A percentile compares a stretch with the other conserved stretches of the same genome.
Evolutionary conservation across 192 early-diverging fungal species (phyloP).

Genomic region (Helicostylum pulchrum): DNA sequence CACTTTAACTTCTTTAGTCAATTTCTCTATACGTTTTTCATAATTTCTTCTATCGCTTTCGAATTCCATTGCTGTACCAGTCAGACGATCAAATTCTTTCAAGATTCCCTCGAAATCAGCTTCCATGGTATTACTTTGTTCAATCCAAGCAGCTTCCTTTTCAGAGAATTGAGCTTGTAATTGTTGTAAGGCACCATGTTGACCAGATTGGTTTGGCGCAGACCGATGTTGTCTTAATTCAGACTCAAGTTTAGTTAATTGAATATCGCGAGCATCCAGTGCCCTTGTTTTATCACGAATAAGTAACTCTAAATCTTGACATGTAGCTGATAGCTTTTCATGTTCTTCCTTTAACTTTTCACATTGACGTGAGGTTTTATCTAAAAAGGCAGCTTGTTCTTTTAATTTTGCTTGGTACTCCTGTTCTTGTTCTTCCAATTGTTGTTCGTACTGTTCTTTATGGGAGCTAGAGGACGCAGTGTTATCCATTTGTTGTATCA

Average conservation of each 20-base stretch:
- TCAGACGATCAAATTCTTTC: slow-evolving; percentile 46
- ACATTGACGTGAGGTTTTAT: slow-evolving; percentile 20
- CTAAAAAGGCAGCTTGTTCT: slow-evolving; percentile 27
- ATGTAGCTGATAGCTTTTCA: slow-evolving; percentile 19
- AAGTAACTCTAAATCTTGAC: slow-evolving; percentile 32
- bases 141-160: slow-evolving; percentile 28
- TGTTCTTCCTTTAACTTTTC: slow-evolving; percentile 27
- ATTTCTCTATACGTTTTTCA: slow-evolving; percentile 31
- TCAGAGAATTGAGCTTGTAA: slow-evolving; percentile 5
- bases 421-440: slow-evolving; percentile 34
- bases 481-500: slow-evolving; percentile 35
- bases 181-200: not conserved
- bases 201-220: not conserved
- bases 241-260: slow-evolving; percentile 32
- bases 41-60: slow-evolving; percentile 37
- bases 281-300: slow-evolving; percentile 37
- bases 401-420: slow-evolving; percentile 36
- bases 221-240: slow-evolving; percentile 25
- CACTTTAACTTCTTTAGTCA: slow-evolving; percentile 17
- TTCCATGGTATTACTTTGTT: slow-evolving; percentile 30
- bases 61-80: slow-evolving; percentile 41
- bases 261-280: slow-evolving; percentile 38
- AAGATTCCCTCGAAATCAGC: slow-evolving; percentile 43
- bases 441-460: slow-evolving; percentile 28
- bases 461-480: slow-evolving; percentile 10